A percentile compares a stretch with the other conserved stretches of the same genome.
Conservation (phyloP, 352 stramenopile species). For the Phytophthora lateralis region DNA sequence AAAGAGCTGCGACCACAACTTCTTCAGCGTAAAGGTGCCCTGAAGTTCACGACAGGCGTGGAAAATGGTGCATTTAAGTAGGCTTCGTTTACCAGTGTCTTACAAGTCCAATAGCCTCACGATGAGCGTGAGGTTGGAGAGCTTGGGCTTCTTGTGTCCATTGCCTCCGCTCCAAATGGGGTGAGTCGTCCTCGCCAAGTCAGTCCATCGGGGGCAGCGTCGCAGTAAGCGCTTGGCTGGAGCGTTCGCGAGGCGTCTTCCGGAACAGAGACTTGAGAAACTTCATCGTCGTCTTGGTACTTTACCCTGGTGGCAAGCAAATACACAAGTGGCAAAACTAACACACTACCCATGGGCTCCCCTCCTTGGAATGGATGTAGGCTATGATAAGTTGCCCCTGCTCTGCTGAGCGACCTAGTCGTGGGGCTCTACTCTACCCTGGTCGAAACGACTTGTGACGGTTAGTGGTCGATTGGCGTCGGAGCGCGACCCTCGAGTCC, state of each 20-base stretch:
- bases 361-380: constrained; percentile 24
- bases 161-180: constrained; percentile 10
- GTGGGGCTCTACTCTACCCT: too few relatives aligned
- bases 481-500: constrained; percentile 2
- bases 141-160: constrained; percentile 15
- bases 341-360: too few relatives aligned
- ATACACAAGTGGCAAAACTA: constrained; percentile 13
- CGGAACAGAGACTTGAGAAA: constrained; percentile 23
- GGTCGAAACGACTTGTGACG: constrained; percentile 6
- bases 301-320: constrained; percentile 1
- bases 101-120: constrained; percentile 30
- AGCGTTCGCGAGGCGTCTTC: constrained; percentile 1
- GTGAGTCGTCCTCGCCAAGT: constrained; percentile 11
- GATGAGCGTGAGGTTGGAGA: constrained; percentile 20
- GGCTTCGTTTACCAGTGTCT: background rate
- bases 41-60: background rate
- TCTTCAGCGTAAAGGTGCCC: too few relatives aligned
- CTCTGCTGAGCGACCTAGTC: constrained; percentile 3
- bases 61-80: constrained; percentile 1
- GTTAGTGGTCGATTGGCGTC: background rate
- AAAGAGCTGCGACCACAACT: too few relatives aligned
- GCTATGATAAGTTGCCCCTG: constrained; percentile 11
- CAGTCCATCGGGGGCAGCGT: constrained; percentile 20
- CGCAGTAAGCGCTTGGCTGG: background rate
- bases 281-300: constrained; percentile 19